Base-by-base conservation (phyloP, 2,329 filamentous ascomycete genomes). In the Eutypa lata region DNA sequence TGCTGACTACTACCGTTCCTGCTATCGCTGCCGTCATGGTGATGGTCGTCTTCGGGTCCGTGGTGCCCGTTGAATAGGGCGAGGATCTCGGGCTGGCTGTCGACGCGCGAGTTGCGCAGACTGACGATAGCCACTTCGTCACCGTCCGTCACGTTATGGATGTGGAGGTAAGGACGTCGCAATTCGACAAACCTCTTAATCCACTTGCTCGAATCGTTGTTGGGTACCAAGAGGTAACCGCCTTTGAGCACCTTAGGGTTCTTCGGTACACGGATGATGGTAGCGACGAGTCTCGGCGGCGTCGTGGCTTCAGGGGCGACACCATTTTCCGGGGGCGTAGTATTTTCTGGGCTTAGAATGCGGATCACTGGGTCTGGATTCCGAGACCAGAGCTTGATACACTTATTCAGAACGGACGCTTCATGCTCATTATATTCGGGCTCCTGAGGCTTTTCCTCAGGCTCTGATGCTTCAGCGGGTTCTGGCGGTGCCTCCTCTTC, bases 101-200 rank as follows among this genome's bases (percentile, higher is more conserved):
- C 94, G 11, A 99, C 87, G n/a, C 92, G 83, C 7, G 90, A 89
- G 65, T 96, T 95, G 35, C 88, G 84, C 51, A 99, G 78, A 66
- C 93, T 95, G 62, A 97, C 90, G 10, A 94, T 87, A 50, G 88
- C 90, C 45, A 97, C 81, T 71, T 97, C 93, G 61, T 97, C 94
- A 18, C 93, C 92, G 40, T 95, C 89, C 0, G 87, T 84, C 0
- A 88, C 86, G 22, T 84, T 89, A 72, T 97, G 90, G 35, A 99
- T 83, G 70, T 97, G 91, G 50, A 99, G 79, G 68, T 97, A 99
- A 0, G 94, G 94, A 49, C 89, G 82, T 31, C 94, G 84, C 26
- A 99, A 81, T 72, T 99, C 94, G 48, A 97, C 90, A 66, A 96
- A 97, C 42, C 93, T 87, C 62, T 92, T 90, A 26, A 94, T 82